Evolutionary conservation across 257 asterid species (phyloP), one percentile per base, ranked within the genome.

Genomic region (Ligustrum vulgare): DNA sequence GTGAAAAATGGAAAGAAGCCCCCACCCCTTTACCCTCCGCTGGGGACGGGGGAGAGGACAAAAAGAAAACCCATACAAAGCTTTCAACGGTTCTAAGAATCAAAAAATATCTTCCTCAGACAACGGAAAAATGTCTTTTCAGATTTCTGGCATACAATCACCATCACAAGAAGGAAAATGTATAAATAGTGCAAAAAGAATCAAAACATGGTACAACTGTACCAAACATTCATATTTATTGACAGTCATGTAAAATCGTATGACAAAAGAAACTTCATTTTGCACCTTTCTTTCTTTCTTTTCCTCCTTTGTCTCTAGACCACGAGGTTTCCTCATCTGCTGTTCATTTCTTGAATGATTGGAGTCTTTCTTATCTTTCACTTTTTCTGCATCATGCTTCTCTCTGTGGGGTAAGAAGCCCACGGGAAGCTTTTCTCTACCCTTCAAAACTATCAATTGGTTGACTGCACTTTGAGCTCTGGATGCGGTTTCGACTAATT

Each of bases 251-350:
- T 23, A 51, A 64, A 62, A 3, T 35, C 34, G 18, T 58, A 51
- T 69, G 47, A 67, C 9, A 11, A 72, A 74, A 3, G 32, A n/a
- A 75, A 10, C 15, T 2, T 37, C 18, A 8, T 8, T 62, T 13
- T 23, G 43, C 78, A 93, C 99, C 99, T 92, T 95, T 72, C 97
- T 82, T 82, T 89, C 96, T 81, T 91, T 95, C 95, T 92, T 95
- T 80, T 95, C 99, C 85, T 95, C 99, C 88, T 90, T 95, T 1
- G 98, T 64, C 87, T 95, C 99, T 80, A 82, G 87, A 66, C 87
- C 79, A 10, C 85, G 91, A 45, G 82, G 90, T 84, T 92, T 92
- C 84, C 82, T 85, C 80, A 78, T 83, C 23, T 20, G 85, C 45
- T 74, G 75, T 67, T 87, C 99, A 16, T 36, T 75, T 80, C 36